Base-by-base conservation (phyloP, 1,284 basidiomycete species). In the Cryptococcus hybrid region DNA sequence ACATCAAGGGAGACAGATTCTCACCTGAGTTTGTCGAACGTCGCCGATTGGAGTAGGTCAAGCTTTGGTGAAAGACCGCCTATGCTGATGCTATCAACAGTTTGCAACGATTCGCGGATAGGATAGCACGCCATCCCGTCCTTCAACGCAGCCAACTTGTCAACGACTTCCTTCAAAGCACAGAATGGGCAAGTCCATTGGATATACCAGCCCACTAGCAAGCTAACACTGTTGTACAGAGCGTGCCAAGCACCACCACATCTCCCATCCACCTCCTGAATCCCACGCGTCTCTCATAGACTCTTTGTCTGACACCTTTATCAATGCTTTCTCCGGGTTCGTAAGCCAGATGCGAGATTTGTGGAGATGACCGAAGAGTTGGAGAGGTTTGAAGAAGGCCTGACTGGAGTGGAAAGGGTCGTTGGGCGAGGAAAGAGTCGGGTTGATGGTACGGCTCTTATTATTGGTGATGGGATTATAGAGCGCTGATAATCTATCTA, bases 321-420 rank as follows among this genome's bases (percentile, higher is more conserved):
- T 99, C 54, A 98, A 98, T 71, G 74, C 76, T 11, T 98, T 98
- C 72, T 85, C 92, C 89, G 90, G 51, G 92, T 99, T 13, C 87
- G 92, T 61, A 99, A 99, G 77, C 95, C 95, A 0, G 95, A 99
- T 70, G 92, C 93, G 66, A 85, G 94, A 30, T 99, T 99, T 74
- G 80, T 96, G 34, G 83, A 86, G 48, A 95, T 99, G 87, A 84
- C 88, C 35, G 91, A 94, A 70, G 83, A 84, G 54, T 87, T 98
- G 18, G 94, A 98, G 78, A 90, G 92, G 73, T 95, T 95, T 66
- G 95, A 99, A 74, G 96, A 98, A 60, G 89, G 91, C 12, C 80
- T 97, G 46, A 81, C 83, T 3, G 80, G 85, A 8, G 87, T 90
- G 15, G 95, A 98, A 68, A 84, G 91, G 9, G 79, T 94, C 24